phyloP scores from a whole-genome alignment of 192 early-diverging fungal species.

The Coemansia sp. region DNA sequence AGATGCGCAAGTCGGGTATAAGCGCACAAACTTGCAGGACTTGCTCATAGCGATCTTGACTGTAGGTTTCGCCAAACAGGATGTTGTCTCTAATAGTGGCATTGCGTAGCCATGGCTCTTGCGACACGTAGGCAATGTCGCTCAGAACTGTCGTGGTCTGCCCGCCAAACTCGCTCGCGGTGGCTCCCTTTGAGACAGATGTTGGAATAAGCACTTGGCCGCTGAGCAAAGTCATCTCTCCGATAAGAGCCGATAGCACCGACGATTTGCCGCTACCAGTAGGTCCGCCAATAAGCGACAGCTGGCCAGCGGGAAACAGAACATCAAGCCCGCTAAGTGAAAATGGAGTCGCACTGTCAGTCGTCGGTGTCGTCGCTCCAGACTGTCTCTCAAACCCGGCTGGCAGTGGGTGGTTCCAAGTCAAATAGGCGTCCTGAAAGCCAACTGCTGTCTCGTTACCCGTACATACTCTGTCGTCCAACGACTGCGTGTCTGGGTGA shows the following conservation, averaged over 20 bases:
- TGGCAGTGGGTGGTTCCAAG: constrained; percentile 16
- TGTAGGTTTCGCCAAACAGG: constrained; percentile 73
- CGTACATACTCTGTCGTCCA: constrained; percentile 18
- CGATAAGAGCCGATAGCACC: constrained; percentile 74
- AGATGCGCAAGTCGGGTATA: constrained; percentile 72
- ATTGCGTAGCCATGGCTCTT: constrained; percentile 71
- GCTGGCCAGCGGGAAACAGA: constrained; percentile 64
- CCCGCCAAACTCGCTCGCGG: not conserved
- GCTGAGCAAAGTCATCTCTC: constrained; percentile 64
- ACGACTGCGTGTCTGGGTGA: constrained; percentile 65
- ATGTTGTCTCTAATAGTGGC: constrained; percentile 81
- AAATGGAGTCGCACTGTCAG: constrained; percentile 43
- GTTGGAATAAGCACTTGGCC: constrained; percentile 29
- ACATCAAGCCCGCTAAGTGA: constrained; percentile 62
- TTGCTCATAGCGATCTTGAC: constrained; percentile 68
- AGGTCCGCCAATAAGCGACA: constrained; percentile 81
- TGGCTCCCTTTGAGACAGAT: not conserved
- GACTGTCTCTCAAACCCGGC: not conserved
- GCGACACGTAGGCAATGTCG: constrained; percentile 81
- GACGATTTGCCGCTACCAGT: constrained; percentile 93
- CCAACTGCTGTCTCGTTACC: constrained; percentile 46
- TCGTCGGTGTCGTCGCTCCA: not conserved
- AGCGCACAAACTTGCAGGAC: constrained; percentile 83
- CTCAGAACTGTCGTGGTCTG: constrained; percentile 4
- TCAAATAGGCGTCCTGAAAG: constrained; percentile 35